Percentiles rank a stretch among this genome's conserved stretches.
Evolutionary conservation across 1,284 basidiomycete genomes (phyloP).

Genomic region (Ustilago crameri): DNA sequence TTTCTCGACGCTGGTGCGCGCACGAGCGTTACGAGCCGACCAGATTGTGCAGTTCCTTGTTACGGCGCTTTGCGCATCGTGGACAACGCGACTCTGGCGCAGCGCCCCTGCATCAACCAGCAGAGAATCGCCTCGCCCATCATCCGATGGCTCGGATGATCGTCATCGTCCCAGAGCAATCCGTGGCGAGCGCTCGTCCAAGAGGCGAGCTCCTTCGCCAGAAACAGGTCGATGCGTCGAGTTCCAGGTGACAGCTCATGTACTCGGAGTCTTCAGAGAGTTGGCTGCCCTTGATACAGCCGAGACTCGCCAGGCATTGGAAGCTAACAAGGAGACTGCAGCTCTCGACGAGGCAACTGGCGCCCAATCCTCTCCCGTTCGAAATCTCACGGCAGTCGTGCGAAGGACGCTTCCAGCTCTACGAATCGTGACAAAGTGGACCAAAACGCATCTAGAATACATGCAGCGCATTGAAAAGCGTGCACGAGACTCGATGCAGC

Average conservation of each 20-base stretch:
- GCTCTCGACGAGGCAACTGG: slow-evolving; percentile 3
- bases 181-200: slow-evolving; percentile 73
- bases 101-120: slow-evolving; percentile 20
- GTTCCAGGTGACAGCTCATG: slow-evolving; percentile 77
- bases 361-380: slow-evolving; percentile 70
- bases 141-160: slow-evolving; percentile 33
- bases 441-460: slow-evolving; percentile 81
- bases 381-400: slow-evolving; percentile 84
- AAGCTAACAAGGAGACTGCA: slow-evolving; percentile 71
- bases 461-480: slow-evolving; percentile 68
- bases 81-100: slow-evolving; percentile 57
- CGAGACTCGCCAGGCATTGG: slow-evolving; percentile 71
- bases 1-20: slow-evolving; percentile 42
- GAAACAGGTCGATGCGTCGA: slow-evolving; percentile 70
- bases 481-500: slow-evolving; percentile 39
- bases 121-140: slow-evolving; percentile 27
- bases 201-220: slow-evolving; percentile 30
- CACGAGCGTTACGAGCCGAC: slow-evolving; percentile 52
- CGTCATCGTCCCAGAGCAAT: slow-evolving; percentile 55
- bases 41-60: slow-evolving; percentile 61
- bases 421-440: slow-evolving; percentile 88
- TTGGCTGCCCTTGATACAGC: slow-evolving; percentile 77
- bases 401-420: slow-evolving; percentile 86
- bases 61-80: slow-evolving; percentile 55
- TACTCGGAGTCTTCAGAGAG: slow-evolving; percentile 77